A percentile compares a stretch with the other conserved stretches of the same genome.
Conservation (phyloP, 2,329 filamentous ascomycete genomes). For the Exophiala bonariae region DNA sequence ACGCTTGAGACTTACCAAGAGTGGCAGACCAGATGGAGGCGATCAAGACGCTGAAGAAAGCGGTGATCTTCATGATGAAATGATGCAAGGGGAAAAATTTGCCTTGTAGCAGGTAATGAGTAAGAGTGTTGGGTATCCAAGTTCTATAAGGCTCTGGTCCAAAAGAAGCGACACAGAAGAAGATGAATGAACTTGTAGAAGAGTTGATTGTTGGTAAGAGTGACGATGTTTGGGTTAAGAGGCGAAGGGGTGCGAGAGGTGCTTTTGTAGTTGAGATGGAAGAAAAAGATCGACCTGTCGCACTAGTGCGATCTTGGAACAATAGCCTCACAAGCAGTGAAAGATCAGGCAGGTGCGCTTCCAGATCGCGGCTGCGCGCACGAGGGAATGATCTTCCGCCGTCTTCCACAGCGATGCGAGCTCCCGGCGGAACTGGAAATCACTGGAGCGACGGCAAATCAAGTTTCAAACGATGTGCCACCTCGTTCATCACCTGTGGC, state of each 20-base stretch:
- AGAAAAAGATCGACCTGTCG: not conserved
- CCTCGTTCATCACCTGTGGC: no score
- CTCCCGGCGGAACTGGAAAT: no score
- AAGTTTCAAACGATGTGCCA: no score
- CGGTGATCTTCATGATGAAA: slow-evolving; percentile 26
- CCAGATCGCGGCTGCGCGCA: not conserved
- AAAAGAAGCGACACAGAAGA: slow-evolving; percentile 22
- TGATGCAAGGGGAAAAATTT: slow-evolving; percentile 9
- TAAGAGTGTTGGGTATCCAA: slow-evolving; percentile 27
- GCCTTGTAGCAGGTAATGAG: slow-evolving; percentile 20
- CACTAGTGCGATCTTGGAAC: not conserved
- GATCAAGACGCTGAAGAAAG: slow-evolving; percentile 11
- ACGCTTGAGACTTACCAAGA: slow-evolving; percentile 14
- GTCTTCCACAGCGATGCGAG: no score
- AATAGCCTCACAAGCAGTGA: not conserved
- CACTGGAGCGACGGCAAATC: no score
- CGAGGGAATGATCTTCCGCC: not conserved
- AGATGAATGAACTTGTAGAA: slow-evolving; percentile 14
- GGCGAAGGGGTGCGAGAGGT: slow-evolving; percentile 4
- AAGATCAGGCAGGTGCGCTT: not conserved
- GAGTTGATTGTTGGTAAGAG: slow-evolving; percentile 11
- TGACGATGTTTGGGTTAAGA: slow-evolving; percentile 11
- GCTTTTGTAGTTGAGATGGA: slow-evolving; percentile 2
- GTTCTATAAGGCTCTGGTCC: slow-evolving; percentile 22
- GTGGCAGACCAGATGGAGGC: slow-evolving; percentile 9